phyloP scores from a whole-genome alignment of 176 grass and related monocot genomes.

The Urochloa ruziziensis region DNA sequence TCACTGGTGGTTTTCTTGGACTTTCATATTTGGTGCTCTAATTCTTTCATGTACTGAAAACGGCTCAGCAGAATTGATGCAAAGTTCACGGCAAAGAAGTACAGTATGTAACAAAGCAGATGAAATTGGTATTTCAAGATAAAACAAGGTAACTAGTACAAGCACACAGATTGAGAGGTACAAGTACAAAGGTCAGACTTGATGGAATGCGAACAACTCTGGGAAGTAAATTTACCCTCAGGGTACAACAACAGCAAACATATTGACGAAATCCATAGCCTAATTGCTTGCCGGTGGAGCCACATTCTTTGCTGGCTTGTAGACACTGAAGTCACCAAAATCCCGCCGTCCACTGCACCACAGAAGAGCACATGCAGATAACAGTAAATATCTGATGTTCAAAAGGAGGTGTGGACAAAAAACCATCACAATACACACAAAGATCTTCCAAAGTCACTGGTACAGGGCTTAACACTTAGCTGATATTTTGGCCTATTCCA shows the following conservation, averaged over 20 bases:
- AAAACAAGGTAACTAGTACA: background rate
- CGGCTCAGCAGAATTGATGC: too few relatives aligned
- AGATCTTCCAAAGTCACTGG: constrained; percentile 9
- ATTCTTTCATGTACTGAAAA: background rate
- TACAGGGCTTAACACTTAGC: background rate
- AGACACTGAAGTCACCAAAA: constrained; percentile 85
- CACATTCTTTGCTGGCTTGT: constrained; percentile 56
- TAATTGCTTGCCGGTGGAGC: constrained; percentile 30
- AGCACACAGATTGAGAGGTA: background rate
- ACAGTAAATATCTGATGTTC: constrained; percentile 16
- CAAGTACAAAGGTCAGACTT: background rate
- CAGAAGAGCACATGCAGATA: constrained; percentile 1
- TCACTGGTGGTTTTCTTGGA: background rate
- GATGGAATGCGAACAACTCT: background rate
- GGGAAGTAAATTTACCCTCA: background rate
- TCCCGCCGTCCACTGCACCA: constrained; percentile 72
- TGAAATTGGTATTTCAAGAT: background rate
- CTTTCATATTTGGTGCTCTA: background rate
- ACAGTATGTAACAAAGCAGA: background rate
- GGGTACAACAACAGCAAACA: background rate
- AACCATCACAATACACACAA: background rate
- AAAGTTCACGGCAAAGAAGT: background rate
- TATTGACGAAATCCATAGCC: background rate
- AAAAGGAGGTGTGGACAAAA: constrained; percentile 7
- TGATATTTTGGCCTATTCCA: background rate